A percentile compares a stretch with the other conserved stretches of the same genome.
These are phyloP conservation scores for Haplosporangium sp. DNA, from an alignment of 371 early-diverging fungal genomes.

Conservation along the genomic window DNA sequence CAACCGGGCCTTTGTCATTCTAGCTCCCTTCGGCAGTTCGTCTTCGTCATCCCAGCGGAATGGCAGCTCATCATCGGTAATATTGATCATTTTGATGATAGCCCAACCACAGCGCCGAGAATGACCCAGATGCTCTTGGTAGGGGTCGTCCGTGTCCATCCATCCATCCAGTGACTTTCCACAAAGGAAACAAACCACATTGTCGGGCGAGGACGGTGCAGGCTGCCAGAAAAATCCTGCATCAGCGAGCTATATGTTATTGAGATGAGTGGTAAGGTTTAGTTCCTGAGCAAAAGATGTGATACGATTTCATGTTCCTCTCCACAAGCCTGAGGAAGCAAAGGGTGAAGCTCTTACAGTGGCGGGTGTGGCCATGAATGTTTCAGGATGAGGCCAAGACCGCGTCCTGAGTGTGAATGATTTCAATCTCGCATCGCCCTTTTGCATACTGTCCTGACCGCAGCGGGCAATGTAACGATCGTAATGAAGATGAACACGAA, in stretches of 20 bases:
- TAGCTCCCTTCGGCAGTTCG: slow-evolving; percentile 44
- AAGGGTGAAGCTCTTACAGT: slow-evolving; percentile 12
- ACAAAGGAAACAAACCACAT: slow-evolving; percentile 55
- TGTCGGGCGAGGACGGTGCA: slow-evolving; percentile 23
- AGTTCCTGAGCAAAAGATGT: not conserved
- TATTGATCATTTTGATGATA: slow-evolving; percentile 26
- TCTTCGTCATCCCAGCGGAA: slow-evolving; percentile 47
- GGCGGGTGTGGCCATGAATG: slow-evolving; percentile 26
- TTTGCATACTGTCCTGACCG: slow-evolving; percentile 31
- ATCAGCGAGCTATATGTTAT: slow-evolving; percentile 35
- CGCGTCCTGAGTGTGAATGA: slow-evolving; percentile 31
- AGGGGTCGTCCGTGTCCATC: slow-evolving; percentile 40
- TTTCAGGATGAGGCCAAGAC: slow-evolving; percentile 40
- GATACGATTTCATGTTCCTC: not conserved
- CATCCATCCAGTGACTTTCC: slow-evolving; percentile 52
- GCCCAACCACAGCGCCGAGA: slow-evolving; percentile 48
- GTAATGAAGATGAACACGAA: not conserved
- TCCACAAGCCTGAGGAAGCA: not conserved
- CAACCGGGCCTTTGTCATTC: slow-evolving; percentile 51
- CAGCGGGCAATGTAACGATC: no score
- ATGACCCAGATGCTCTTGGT: slow-evolving; percentile 39
- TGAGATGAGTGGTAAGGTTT: not conserved
- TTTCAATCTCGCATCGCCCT: slow-evolving; percentile 30
- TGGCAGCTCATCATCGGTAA: slow-evolving; percentile 23
- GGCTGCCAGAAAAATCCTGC: slow-evolving; percentile 56